These are phyloP conservation scores for Purshia tridentata DNA, from an alignment of 306 rosid genomes.

Conservation along the genomic window DNA sequence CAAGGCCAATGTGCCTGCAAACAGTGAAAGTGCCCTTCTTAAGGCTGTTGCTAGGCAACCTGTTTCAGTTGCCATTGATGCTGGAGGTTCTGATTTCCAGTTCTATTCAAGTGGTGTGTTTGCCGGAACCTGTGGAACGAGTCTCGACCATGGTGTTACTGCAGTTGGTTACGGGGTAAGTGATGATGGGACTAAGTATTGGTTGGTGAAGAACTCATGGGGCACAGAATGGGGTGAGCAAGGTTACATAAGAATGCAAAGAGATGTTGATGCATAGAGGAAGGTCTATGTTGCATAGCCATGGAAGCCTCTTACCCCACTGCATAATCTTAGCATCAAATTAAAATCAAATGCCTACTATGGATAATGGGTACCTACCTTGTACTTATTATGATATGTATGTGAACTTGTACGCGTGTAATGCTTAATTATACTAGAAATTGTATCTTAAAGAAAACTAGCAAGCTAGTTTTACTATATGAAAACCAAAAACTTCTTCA, in stretches of 20 bases:
- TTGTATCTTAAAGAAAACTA: too few relatives aligned
- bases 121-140: conserved; percentile 35
- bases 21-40: conserved; percentile 30
- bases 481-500: too few relatives aligned
- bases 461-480: too few relatives aligned
- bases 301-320: conserved; percentile 48
- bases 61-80: conserved; percentile 45
- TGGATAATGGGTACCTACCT: too few relatives aligned
- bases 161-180: conserved; percentile 37
- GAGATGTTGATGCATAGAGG: conserved; percentile 20
- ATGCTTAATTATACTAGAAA: too few relatives aligned
- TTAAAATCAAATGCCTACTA: too few relatives aligned
- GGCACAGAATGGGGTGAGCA: conserved; percentile 47
- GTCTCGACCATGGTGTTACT: conserved; percentile 45
- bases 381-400: too few relatives aligned
- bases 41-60: conserved; percentile 36
- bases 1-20: conserved; percentile 46
- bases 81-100: conserved; percentile 38
- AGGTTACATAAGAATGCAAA: conserved; percentile 42
- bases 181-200: conserved; percentile 34
- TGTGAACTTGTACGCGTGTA: too few relatives aligned
- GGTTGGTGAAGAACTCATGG: conserved; percentile 55
- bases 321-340: neutral
- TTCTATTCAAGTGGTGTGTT: conserved; percentile 37
- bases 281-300: conserved; percentile 45